A percentile compares a stretch with the other conserved stretches of the same genome.
These are phyloP conservation scores for Scytalidium lignicola DNA, from an alignment of 2,329 filamentous ascomycete genomes.

Conservation along the genomic window DNA sequence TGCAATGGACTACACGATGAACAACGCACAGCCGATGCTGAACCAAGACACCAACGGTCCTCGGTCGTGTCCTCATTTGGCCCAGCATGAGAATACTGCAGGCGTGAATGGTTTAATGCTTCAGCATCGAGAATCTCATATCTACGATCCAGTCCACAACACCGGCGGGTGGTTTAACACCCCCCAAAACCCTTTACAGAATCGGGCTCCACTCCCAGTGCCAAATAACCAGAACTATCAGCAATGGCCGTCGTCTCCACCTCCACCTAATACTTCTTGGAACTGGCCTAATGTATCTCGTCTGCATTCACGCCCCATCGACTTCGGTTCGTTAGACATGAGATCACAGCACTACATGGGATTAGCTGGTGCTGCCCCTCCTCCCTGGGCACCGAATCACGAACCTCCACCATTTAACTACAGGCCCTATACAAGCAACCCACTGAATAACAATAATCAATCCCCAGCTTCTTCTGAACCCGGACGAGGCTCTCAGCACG, in stretches of 20 bases:
- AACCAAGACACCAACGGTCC: slow-evolving; percentile 5
- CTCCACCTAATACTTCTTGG: neutral
- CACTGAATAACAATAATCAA: neutral
- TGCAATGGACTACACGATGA: slow-evolving; percentile 21
- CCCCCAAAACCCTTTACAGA: slow-evolving; percentile 6
- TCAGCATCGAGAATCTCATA: slow-evolving; percentile 13
- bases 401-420: slow-evolving; percentile 10
- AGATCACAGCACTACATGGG: neutral
- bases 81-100: neutral
- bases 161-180: slow-evolving; percentile 8
- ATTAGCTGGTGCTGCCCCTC: neutral
- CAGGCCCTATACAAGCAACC: neutral
- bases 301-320: neutral
- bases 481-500: neutral
- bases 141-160: slow-evolving; percentile 21
- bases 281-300: neutral
- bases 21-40: slow-evolving; percentile 7
- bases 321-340: neutral
- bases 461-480: neutral
- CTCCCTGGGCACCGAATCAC: slow-evolving; percentile 1
- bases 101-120: neutral
- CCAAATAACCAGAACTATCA: neutral
- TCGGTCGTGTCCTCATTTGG: neutral
- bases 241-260: neutral
- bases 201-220: slow-evolving; percentile 6